Base-by-base conservation (phyloP, 176 grass and related monocot species). In the Cocos nucifera region DNA sequence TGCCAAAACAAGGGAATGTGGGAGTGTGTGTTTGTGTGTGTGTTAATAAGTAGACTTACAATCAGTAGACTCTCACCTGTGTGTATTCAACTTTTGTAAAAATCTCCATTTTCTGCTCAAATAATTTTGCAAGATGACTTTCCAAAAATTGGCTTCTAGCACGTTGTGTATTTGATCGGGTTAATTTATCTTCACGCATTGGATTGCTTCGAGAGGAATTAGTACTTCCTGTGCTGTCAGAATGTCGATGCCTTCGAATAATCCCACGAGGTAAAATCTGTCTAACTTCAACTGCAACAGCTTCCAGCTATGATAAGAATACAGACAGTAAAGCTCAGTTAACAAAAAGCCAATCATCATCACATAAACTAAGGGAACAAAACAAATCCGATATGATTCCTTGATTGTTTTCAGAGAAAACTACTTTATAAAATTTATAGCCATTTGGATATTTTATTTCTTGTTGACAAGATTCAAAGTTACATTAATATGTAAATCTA, bases 81-180 rank as follows among this genome's bases (percentile, higher is more conserved):
- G 93, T 98, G 64, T 98, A 85, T 73, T 98, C 81, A 67, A 98
- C 79, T 92, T 98, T 98, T 62, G 88, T 98, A 71, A 98, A 98
- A 77, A 98, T 98, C 76, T 98, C 93, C 87, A 98, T 91, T 85
- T 98, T 98, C 65, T 98, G 88, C 82, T 98, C 93, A 3, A 98
- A 98, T 60, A 98, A 79, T 69, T 89, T 98, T 27, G 93, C 93
- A 52, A 98, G 84, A 77, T 98, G 93, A 50, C 73, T 92, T 98
- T 98, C 93, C 19, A 98, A 72, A 98, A 98, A 98, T 59, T 98
- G 93, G 63, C 84, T 98, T 86, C 84, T 92, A 25, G 71, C 61
- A 60, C 79, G 88, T 16, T 88, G 70, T 63, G 93, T 82, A 62
- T 89, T 98, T 67, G 93, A 71, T 49, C 84, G 79, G 63, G 66